phyloP scores from a whole-genome alignment of 805 yeast genomes.

The Starmerella gropengiesseri region DNA sequence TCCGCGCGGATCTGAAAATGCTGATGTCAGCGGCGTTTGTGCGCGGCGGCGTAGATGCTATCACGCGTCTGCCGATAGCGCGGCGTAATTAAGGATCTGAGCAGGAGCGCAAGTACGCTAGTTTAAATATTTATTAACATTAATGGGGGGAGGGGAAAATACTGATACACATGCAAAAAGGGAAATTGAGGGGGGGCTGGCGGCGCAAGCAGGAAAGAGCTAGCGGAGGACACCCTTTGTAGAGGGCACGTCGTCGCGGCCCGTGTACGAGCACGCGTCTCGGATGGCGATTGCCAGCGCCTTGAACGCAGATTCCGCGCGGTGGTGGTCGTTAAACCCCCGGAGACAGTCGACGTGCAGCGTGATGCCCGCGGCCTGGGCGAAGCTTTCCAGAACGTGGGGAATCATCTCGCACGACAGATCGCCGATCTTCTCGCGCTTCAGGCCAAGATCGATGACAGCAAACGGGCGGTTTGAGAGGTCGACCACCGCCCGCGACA shows the following conservation, averaged over 20 bases:
- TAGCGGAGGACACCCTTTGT: slow-evolving; percentile 77
- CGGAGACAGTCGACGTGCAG: slow-evolving; percentile 88
- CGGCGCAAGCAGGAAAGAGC: too few relatives aligned
- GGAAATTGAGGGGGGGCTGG: too few relatives aligned
- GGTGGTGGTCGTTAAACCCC: slow-evolving; percentile 92
- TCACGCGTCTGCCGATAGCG: too few relatives aligned
- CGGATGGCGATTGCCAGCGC: slow-evolving; percentile 87
- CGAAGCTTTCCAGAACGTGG: slow-evolving; percentile 90
- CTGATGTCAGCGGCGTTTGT: too few relatives aligned
- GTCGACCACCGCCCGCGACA: slow-evolving; percentile 92
- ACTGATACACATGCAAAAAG: too few relatives aligned
- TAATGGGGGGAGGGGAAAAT: too few relatives aligned
- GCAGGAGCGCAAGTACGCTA: too few relatives aligned
- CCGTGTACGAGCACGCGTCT: slow-evolving; percentile 74
- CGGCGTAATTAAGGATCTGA: too few relatives aligned
- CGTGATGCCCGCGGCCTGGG: slow-evolving; percentile 82
- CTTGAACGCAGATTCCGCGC: slow-evolving; percentile 93
- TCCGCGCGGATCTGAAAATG: too few relatives aligned
- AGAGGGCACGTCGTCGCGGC: slow-evolving; percentile 84
- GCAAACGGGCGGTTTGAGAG: slow-evolving; percentile 88
- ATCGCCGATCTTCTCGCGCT: slow-evolving; percentile 88
- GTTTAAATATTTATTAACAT: too few relatives aligned
- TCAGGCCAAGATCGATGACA: slow-evolving; percentile 76
- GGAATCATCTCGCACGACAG: slow-evolving; percentile 93
- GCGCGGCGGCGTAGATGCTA: too few relatives aligned